A percentile compares a stretch with the other conserved stretches of the same genome.
Evolutionary conservation across 2,329 filamentous ascomycete species (phyloP).

Genomic region (Orbilia blumenaviensis): DNA sequence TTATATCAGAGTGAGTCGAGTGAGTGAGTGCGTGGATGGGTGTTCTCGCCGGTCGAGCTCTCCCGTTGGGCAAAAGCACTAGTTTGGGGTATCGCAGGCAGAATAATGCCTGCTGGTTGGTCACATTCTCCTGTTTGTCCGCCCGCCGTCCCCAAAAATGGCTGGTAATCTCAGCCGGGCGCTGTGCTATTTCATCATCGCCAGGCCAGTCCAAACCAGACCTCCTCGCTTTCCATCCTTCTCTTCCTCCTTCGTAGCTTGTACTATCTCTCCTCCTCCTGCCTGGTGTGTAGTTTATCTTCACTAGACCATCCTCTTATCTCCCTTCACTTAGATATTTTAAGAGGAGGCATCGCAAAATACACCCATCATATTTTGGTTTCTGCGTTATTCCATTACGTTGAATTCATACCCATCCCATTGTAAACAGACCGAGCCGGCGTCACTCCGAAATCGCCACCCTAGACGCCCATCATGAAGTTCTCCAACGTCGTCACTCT

Average conservation of each 20-base stretch:
- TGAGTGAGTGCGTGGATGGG: no score
- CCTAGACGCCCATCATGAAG: conserved; percentile 33
- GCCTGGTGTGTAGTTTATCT: no score
- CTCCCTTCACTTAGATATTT: not conserved
- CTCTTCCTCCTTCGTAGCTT: conserved; percentile 1
- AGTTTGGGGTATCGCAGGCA: no score
- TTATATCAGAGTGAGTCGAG: no score
- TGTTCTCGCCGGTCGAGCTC: not conserved
- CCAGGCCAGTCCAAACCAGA: not conserved
- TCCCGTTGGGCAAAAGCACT: no score
- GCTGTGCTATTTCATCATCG: conserved; percentile 40
- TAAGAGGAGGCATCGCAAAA: not conserved
- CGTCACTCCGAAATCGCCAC: conserved; percentile 17
- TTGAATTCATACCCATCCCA: not conserved
- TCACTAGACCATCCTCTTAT: not conserved
- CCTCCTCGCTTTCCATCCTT: not conserved
- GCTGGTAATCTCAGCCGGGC: conserved; percentile 29
- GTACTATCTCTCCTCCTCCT: not conserved
- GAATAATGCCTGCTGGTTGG: conserved; percentile 40
- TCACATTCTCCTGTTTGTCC: conserved; percentile 38
- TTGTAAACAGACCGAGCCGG: conserved; percentile 1
- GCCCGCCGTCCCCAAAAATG: conserved; percentile 14
- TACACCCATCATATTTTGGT: not conserved
- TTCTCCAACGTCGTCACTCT: conserved; percentile 29
- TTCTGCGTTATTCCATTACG: not conserved